These are phyloP conservation scores for Lentinus brumalis DNA, from an alignment of 768 basidiomycete species.

Conservation along the genomic window DNA sequence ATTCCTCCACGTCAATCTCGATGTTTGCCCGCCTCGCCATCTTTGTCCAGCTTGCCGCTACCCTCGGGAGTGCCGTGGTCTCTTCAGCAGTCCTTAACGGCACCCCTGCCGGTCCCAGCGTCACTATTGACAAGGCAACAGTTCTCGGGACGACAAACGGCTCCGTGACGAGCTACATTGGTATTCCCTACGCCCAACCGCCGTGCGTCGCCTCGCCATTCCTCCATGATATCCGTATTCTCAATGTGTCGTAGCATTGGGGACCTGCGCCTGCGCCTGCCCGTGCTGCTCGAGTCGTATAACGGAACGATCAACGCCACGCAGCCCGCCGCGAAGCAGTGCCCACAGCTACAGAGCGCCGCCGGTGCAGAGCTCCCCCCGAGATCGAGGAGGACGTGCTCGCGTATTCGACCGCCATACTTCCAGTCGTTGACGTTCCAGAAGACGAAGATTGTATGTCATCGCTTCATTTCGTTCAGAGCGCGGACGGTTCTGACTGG, in stretches of 20 bases:
- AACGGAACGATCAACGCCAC: slow-evolving; percentile 6
- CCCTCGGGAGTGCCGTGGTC: not conserved
- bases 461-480: not conserved
- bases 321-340: slow-evolving; percentile 20
- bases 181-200: slow-evolving; percentile 29
- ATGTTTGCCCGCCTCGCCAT: not conserved
- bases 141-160: slow-evolving; percentile 21
- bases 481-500: not conserved
- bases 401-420: slow-evolving; percentile 13
- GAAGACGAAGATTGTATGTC: slow-evolving; percentile 6
- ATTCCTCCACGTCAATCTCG: not conserved
- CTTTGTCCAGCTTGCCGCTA: not conserved
- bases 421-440: slow-evolving; percentile 27
- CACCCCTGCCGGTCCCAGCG: slow-evolving; percentile 3
- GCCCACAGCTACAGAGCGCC: slow-evolving; percentile 22
- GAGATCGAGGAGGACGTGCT: slow-evolving; percentile 46
- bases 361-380: slow-evolving; percentile 35
- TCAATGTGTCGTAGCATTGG: not conserved
- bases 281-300: not conserved
- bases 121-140: slow-evolving; percentile 24
- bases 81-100: not conserved
- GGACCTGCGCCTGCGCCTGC: slow-evolving; percentile 5
- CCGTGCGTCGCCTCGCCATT: slow-evolving; percentile 40
- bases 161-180: slow-evolving; percentile 21
- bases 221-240: slow-evolving; percentile 7